These are phyloP conservation scores for Trifolium subterraneum DNA, from an alignment of 306 rosid genomes.

Conservation along the genomic window DNA sequence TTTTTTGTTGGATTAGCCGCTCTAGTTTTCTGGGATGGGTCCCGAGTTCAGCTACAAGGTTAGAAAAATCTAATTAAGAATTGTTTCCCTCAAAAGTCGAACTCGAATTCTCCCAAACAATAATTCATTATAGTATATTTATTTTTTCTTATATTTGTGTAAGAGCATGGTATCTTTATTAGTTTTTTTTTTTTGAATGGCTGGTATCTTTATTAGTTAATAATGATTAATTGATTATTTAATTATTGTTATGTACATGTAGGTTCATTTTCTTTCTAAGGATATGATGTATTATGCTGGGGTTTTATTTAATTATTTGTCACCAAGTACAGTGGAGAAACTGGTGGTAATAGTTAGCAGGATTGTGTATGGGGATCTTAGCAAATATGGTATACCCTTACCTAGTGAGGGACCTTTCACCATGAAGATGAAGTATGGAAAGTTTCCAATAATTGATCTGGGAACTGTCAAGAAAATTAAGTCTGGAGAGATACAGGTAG, in stretches of 20 bases:
- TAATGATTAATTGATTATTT: too few species aligned
- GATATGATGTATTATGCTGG: conserved; percentile 55
- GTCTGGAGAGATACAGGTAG: conserved; percentile 65
- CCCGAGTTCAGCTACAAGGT: too few species aligned
- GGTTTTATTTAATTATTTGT: conserved; percentile 46
- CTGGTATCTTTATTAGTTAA: too few species aligned
- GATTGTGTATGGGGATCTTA: conserved; percentile 58
- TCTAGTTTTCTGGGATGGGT: too few species aligned
- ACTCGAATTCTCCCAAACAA: too few species aligned
- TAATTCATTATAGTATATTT: too few species aligned
- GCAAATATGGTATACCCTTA: conserved; percentile 56
- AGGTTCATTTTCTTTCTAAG: conserved; percentile 71
- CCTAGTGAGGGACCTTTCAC: conserved; percentile 69
- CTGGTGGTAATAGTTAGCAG: conserved; percentile 54
- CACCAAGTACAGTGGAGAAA: conserved; percentile 52
- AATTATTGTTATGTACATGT: background rate
- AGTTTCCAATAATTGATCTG: conserved; percentile 62
- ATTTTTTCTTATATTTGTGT: too few species aligned
- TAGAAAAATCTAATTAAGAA: too few species aligned
- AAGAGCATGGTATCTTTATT: background rate
- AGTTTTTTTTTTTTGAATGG: too few species aligned
- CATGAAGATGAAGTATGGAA: conserved; percentile 66
- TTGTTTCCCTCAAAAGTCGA: too few species aligned
- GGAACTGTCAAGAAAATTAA: conserved; percentile 64
- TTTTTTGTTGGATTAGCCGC: too few species aligned